These are phyloP conservation scores for Endocalyx cinctus DNA, from an alignment of 2,329 filamentous ascomycete species.

Conservation along the genomic window DNA sequence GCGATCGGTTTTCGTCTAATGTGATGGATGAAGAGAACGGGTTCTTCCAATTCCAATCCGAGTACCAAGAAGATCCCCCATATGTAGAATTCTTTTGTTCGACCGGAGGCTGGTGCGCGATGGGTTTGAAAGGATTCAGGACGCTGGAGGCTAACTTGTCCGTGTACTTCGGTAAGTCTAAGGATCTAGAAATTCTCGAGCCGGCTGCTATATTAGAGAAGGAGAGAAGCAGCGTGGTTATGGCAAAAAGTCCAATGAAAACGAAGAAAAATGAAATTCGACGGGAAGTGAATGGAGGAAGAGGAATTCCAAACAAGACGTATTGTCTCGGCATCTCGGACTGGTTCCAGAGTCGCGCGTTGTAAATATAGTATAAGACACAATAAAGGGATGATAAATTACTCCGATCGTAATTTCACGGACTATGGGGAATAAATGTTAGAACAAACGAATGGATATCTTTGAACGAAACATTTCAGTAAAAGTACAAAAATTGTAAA, in stretches of 20 bases:
- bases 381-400: too few species aligned
- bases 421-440: too few species aligned
- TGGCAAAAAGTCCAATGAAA: slow-evolving; percentile 46
- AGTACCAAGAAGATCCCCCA: slow-evolving; percentile 78
- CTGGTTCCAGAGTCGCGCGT: too few species aligned
- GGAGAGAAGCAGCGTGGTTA: slow-evolving; percentile 49
- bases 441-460: too few species aligned
- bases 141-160: slow-evolving; percentile 43
- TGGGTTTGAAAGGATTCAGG: slow-evolving; percentile 63
- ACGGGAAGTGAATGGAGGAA: slow-evolving; percentile 48
- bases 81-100: slow-evolving; percentile 74
- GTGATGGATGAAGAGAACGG: slow-evolving; percentile 80
- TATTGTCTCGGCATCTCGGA: slow-evolving; percentile 42
- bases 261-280: slow-evolving; percentile 49
- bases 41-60: slow-evolving; percentile 84
- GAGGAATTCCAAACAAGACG: slow-evolving; percentile 42
- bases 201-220: slow-evolving; percentile 46
- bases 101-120: slow-evolving; percentile 67
- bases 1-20: slow-evolving; percentile 74
- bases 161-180: slow-evolving; percentile 44
- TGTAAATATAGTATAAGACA: too few species aligned
- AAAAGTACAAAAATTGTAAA: too few species aligned
- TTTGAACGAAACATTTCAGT: too few species aligned
- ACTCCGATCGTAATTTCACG: too few species aligned
- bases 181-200: slow-evolving; percentile 43